Evolutionary conservation across 1,139 yeast species (phyloP), one percentile per base, ranked within the genome.

Genomic region (Protomyces arabidopsidicola): DNA sequence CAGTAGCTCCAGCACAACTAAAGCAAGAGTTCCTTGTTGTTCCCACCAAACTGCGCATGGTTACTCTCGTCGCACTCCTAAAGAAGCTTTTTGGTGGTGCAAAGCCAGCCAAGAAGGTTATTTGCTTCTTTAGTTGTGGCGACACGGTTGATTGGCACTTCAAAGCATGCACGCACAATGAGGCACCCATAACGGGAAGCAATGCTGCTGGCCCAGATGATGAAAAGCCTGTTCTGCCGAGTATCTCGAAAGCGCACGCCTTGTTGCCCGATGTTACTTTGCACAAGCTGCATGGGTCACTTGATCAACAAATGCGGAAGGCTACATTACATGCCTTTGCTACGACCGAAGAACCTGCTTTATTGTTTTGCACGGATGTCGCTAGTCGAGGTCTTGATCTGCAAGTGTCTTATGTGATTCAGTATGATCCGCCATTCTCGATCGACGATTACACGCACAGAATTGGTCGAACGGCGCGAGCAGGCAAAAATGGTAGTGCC

Each of bases 401-500:
- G 57, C 80, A 85, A 6, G 84, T 95, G 59, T 80, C 84, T 36
- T 84, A 85, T 67, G 97, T 93, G 14, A 76, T 93, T 63, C 95
- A 93, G 74, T 93, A 93, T 73, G 98, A 95, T 71, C 76, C 90
- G 65, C 98, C 98, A 8, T 82, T 85, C 55, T 88, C 96, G 0
- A 82, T 93, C 0, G 85, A 95, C 68, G 98, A 93, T 71, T 95
- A 93, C 70, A 89, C 93, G 38, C 99, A 93, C 74, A 82, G 98
- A 69, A 93, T 91, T 42, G 98, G 98, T 53, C 85, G 98, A 78
- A 91, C 98, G 0, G 98, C 98, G 0, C 84, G 98, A 75, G 98
- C 98, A 1, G 86, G 87, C 64, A 82, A 85, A 57, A 59, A 70
- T 0, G 99, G 99, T 71, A 78, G 79, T 60, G 96, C 96, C 69